A percentile compares a stretch with the other conserved stretches of the same genome.
Evolutionary conservation across 176 grass and related monocot species (phyloP).

Genomic region (Secale cereale): DNA sequence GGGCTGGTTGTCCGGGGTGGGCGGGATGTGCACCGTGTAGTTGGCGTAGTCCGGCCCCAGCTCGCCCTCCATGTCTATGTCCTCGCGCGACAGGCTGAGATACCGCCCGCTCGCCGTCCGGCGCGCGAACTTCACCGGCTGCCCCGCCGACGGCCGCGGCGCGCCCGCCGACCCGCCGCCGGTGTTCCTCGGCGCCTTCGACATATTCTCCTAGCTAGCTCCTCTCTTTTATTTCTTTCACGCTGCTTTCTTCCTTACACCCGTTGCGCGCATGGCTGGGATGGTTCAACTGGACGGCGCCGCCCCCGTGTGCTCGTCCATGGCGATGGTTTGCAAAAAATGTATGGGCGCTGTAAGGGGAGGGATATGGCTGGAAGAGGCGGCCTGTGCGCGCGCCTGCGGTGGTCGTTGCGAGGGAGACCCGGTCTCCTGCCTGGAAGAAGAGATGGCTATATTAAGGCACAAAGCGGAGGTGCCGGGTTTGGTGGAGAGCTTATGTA

Average conservation of each 20-base stretch:
- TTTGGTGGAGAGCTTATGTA: slow-evolving; percentile 28
- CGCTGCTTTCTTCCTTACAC: too few species aligned
- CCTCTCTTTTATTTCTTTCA: too few species aligned
- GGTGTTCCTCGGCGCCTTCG: slow-evolving; percentile 49
- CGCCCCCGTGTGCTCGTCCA: neutral
- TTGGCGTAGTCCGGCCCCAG: slow-evolving; percentile 74
- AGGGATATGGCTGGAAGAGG: slow-evolving; percentile 9
- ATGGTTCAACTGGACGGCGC: neutral
- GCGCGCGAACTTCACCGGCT: slow-evolving; percentile 79
- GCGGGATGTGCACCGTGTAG: slow-evolving; percentile 95
- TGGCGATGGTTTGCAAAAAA: slow-evolving; percentile 35
- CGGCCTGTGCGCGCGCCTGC: neutral
- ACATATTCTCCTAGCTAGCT: slow-evolving; percentile 1
- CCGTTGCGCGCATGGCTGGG: neutral
- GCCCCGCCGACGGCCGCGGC: slow-evolving; percentile 25
- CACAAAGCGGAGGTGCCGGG: neutral
- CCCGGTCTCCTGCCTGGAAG: neutral
- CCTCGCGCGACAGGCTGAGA: slow-evolving; percentile 79
- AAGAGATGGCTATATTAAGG: slow-evolving; percentile 12
- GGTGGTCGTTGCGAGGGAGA: slow-evolving; percentile 19
- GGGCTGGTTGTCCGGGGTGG: slow-evolving; percentile 96
- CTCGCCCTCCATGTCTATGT: slow-evolving; percentile 80
- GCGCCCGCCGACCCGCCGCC: slow-evolving; percentile 19
- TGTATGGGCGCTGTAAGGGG: neutral
- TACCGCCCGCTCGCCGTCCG: slow-evolving; percentile 84